Evolutionary conservation across 228 moss, liverwort and hornwort species (phyloP), one percentile per base, ranked within the genome.

Genomic region (Sphagnum fallax): DNA sequence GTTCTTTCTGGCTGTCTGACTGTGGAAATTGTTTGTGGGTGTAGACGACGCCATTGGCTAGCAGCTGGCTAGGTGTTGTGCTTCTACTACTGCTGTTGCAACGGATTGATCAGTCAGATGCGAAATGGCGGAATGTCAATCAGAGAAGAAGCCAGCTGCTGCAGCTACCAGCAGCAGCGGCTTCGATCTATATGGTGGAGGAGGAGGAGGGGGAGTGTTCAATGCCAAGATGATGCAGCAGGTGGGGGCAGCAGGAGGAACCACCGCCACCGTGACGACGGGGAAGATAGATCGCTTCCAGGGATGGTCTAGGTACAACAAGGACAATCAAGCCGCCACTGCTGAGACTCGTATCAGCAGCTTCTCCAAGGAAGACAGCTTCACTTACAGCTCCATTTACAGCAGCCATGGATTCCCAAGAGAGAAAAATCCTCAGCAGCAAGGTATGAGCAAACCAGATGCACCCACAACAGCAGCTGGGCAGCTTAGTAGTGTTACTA

Each of bases 261-360:
- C 32, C 32, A 32, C 32, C 32, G 32, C 32, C 32, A 32, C 32
- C 32, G 32, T 32, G 32, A 32, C 3, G 55, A 84, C 74, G 57
- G 86, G 86, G 76, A 87, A 87, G 65, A 71, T 88, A 77, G 90
- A 90, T 47, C 92, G 88, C 71, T 79, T 92, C 79, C 79, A 77
- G 75, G 87, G 80, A 52, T 82, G 84, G 81, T 78, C 90, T 48
- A 83, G 73, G 67, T 90, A 83, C 73, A 78, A 74, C 61, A 68
- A 74, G 47, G 68, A 65, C 32, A 69, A 76, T 50, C 55, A 32
- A 32, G 32, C 32, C 32, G 32, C 32, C 32, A 65, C 70, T 69
- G 83, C 75, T 50, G 83, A 82, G 72, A 63, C 77, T 11, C 87
- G 83, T 65, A 76, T 78, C 64, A 77, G 83, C 74, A 83, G 76